Base-by-base conservation (phyloP, 2,329 filamentous ascomycete genomes). In the Cytospora piceae region DNA sequence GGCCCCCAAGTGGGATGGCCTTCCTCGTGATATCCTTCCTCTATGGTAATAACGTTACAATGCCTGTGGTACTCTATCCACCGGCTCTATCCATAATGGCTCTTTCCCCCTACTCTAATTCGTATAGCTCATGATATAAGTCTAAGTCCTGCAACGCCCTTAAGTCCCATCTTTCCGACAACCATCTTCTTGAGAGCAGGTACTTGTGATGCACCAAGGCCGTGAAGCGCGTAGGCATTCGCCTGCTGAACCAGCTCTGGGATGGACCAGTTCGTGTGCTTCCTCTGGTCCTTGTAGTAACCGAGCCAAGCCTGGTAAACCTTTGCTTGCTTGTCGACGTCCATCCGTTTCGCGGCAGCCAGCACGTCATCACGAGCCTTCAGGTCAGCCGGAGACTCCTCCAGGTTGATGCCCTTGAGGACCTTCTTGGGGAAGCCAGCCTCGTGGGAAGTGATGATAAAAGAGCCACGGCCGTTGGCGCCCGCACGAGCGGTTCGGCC, bases 401-500 rank as follows among this genome's bases (percentile, higher is more conserved):
- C 72, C 65, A 90, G 83, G 3, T 77, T 77, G 67, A 90, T 85
- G 32, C 84, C 81, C 69, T 82, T 82, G 34, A 85, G 76, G 4
- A 82, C 81, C 71, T 77, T 82, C 46, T 77, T 76, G 0, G 82
- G 76, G 72, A 87, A 86, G 68, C 77, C 77, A 0, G 76, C 69
- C 71, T 91, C 87, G 2, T 77, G 73, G 3, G 82, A 74, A 37
- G 83, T 78, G 31, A 89, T 74, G 58, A 91, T 77, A 37, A 90
- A 78, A 73, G 87, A 85, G 46, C 87, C 88, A 57, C 87, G 83
- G 54, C 88, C 87, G 37, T 83, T 81, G 61, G 87, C 87, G 57
- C 85, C 84, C n/a, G 86, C 86, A 63, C 88, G 86, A 6, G 84
- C 87, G 2, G 88, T 90, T 56, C 88, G 87, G 61, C 88, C 88